phyloP scores from a whole-genome alignment of 345 rosid genomes.

The Murraya koenigii region DNA sequence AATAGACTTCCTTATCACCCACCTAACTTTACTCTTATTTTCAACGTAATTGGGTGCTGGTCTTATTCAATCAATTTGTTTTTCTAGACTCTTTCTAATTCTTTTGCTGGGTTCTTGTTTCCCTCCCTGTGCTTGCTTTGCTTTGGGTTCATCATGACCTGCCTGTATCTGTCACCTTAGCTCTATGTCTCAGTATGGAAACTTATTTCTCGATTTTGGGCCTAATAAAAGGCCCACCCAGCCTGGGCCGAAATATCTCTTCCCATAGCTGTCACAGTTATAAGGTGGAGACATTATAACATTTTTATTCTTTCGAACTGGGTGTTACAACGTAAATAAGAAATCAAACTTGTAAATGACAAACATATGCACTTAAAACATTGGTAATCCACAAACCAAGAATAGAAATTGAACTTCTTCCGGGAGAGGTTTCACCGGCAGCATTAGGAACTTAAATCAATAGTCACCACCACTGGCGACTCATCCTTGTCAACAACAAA shows the following conservation, averaged over 20 bases:
- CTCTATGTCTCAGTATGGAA: no score
- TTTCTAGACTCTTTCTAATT: neutral
- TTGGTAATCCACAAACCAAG: neutral
- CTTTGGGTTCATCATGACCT: neutral
- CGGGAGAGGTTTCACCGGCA: neutral
- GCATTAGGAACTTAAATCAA: slow-evolving; percentile 35
- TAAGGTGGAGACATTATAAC: neutral
- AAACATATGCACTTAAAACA: neutral
- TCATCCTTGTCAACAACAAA: slow-evolving; percentile 65
- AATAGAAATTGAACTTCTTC: neutral
- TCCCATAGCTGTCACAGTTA: neutral
- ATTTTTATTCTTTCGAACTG: neutral
- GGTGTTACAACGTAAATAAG: neutral
- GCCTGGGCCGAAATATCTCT: neutral
- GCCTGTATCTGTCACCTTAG: neutral
- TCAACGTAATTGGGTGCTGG: slow-evolving; percentile 18
- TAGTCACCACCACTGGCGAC: slow-evolving; percentile 49
- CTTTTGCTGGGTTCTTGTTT: neutral
- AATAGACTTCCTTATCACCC: slow-evolving; percentile 13
- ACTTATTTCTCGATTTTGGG: neutral
- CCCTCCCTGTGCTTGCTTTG: no score
- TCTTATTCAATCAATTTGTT: slow-evolving; percentile 6
- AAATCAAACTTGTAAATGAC: slow-evolving; percentile 12
- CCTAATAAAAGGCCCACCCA: neutral
- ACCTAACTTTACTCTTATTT: slow-evolving; percentile 20